These are phyloP conservation scores for Paramecium sexaurelia DNA, from an alignment of 73 alveolate species.

Conservation along the genomic window DNA sequence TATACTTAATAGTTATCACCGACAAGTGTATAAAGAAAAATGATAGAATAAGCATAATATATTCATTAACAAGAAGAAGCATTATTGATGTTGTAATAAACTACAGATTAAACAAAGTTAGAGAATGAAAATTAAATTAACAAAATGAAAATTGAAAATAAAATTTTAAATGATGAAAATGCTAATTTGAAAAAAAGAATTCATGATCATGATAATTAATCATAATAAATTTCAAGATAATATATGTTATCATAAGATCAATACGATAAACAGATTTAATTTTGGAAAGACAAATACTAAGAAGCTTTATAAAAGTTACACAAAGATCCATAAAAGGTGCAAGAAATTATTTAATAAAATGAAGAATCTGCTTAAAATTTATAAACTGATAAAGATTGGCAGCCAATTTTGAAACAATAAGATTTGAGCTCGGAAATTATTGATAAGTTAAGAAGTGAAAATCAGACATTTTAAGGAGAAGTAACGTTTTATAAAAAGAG, in stretches of 20 bases:
- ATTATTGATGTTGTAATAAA: background rate
- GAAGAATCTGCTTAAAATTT: background rate
- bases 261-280: background rate
- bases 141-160: background rate
- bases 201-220: background rate
- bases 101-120: background rate
- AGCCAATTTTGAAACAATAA: background rate
- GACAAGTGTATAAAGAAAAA: background rate
- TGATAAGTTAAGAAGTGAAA: conserved; percentile 9
- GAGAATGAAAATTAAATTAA: background rate
- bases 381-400: background rate
- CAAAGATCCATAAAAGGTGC: background rate
- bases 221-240: background rate
- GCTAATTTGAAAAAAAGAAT: background rate
- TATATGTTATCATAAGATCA: background rate
- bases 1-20: background rate
- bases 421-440: background rate
- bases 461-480: background rate
- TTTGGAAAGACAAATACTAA: conserved; percentile 31
- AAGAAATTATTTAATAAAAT: background rate
- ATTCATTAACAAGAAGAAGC: conserved; percentile 1
- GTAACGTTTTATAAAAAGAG: conserved; percentile 35
- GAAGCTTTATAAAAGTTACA: background rate
- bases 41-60: background rate
- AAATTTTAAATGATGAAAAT: background rate